Percentiles rank a stretch among this genome's conserved stretches.
Evolutionary conservation across 805 yeast genomes (phyloP).

Genomic region (Wickerhamomyces silvicola): DNA sequence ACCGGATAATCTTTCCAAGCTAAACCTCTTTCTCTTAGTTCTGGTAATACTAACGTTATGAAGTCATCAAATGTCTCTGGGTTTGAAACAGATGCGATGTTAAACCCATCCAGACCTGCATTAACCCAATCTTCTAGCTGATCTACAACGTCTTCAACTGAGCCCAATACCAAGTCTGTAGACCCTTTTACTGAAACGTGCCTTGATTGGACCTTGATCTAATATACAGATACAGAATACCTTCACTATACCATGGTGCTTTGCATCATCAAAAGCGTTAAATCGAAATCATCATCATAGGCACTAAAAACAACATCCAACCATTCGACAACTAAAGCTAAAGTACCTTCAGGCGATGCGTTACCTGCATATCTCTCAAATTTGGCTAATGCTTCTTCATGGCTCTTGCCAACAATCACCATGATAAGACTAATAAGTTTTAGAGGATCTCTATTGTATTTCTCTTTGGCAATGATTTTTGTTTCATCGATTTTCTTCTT

Average conservation of each 20-base stretch:
- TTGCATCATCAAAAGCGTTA: conserved; percentile 24
- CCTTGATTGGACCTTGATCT: conserved; percentile 25
- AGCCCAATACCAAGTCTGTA: conserved; percentile 27
- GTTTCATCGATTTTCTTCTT: conserved; percentile 25
- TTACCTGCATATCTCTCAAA: conserved; percentile 25
- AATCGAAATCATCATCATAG: conserved; percentile 31
- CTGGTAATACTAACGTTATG: conserved; percentile 30
- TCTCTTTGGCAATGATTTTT: conserved; percentile 27
- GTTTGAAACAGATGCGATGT: conserved; percentile 28
- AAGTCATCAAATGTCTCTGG: conserved; percentile 35
- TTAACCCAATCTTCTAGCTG: conserved; percentile 32
- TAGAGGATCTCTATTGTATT: conserved; percentile 30
- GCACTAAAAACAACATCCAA: conserved; percentile 34
- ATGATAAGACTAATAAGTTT: conserved; percentile 33
- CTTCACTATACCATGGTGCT: conserved; percentile 26
- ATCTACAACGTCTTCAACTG: conserved; percentile 32
- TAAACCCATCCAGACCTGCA: conserved; percentile 38
- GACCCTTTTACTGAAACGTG: conserved; percentile 20
- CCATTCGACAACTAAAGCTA: conserved; percentile 41
- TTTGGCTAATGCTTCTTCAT: conserved; percentile 35
- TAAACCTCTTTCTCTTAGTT: conserved; percentile 27
- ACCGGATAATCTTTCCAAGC: conserved; percentile 30
- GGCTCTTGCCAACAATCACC: conserved; percentile 33
- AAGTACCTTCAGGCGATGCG: conserved; percentile 38
- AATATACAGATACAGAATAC: conserved; percentile 7